Evolutionary conservation across 139 green algal genomes (phyloP), one percentile per base, ranked within the genome.

Genomic region (Chlorokybus atmophyticus): DNA sequence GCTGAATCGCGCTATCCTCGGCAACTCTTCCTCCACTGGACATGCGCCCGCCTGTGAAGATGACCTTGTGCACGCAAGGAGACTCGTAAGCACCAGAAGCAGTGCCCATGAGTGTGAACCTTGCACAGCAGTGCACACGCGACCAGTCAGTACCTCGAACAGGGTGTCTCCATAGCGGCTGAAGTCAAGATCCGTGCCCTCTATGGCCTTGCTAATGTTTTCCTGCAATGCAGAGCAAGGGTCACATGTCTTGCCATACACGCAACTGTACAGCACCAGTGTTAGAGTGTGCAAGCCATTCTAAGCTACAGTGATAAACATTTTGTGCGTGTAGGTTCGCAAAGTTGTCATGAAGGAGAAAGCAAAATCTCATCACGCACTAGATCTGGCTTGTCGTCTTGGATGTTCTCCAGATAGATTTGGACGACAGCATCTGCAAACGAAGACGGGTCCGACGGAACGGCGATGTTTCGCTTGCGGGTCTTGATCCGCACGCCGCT

Each of bases 391-490:
- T 88, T 69, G 3, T 68, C 63, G 52, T 93, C 84, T n/a, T n/a
- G n/a, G n/a, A n/a, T n/a, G n/a, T n/a, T n/a, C n/a, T n/a, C n/a
- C 35, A 79, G 63, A 42, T 90, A 84, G 29, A 95, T 83, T 27
- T 78, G 59, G 21, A 94, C 69, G 6, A 96, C 77, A 29, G 82
- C 82, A 71, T 92, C 75, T 0, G 88, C 84, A 74, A 96, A 96
- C 7, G 85, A 89, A 27, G 71, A 75, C 3, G 88, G 88, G 57
- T 96, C 88, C 30, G 86, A 79, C 23, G 88, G 84, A 57, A 95
- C 83, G 21, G 85, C 81, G 64, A 96, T 95, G 65, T 96, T 96
- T 53, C 88, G 70, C 75, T 96, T 96, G 47, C 88, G 76, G 49
- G 86, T 95, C 62, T 94, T 96, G 65, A 93, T 80, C 47, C 64